Percentiles rank a stretch among this genome's conserved stretches.
Conservation (phyloP, 2,329 filamentous ascomycete genomes). For the Zymoseptoria brevis region DNA sequence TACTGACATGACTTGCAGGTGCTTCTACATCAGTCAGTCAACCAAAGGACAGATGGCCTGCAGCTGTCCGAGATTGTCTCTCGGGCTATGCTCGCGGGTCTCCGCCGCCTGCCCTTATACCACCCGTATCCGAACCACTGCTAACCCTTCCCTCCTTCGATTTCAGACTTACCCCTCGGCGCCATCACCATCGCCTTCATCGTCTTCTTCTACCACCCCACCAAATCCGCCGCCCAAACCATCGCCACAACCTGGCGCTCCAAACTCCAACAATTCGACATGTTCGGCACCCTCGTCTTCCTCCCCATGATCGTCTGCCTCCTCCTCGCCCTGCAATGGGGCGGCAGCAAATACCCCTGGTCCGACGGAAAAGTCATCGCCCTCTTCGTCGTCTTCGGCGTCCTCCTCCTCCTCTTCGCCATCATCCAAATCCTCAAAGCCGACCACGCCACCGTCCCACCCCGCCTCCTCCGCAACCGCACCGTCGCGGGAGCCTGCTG, state of each 20-base stretch:
- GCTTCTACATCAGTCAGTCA: slow-evolving; percentile 44
- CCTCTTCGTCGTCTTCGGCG: slow-evolving; percentile 38
- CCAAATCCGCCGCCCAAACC: slow-evolving; percentile 27
- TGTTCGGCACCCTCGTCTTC: slow-evolving; percentile 41
- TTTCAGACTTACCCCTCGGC: slow-evolving; percentile 47
- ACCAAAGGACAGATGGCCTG: no score
- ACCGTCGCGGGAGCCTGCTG: slow-evolving; percentile 27
- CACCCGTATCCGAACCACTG: no score
- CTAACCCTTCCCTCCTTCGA: no score
- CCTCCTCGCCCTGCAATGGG: slow-evolving; percentile 45
- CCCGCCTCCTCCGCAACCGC: slow-evolving; percentile 38
- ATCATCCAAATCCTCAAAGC: slow-evolving; percentile 37
- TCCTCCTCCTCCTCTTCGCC: slow-evolving; percentile 37
- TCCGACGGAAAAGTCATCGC: slow-evolving; percentile 39
- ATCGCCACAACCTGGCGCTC: slow-evolving; percentile 30
- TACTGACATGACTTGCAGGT: slow-evolving; percentile 6
- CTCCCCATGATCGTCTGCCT: slow-evolving; percentile 42
- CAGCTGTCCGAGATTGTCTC: no score
- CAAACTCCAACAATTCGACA: slow-evolving; percentile 40
- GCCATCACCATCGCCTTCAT: slow-evolving; percentile 34
- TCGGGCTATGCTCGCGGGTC: no score
- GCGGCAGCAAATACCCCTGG: slow-evolving; percentile 41
- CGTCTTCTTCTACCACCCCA: slow-evolving; percentile 30
- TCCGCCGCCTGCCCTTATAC: no score
- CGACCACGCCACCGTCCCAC: slow-evolving; percentile 38